phyloP scores from a whole-genome alignment of 176 grass and related monocot species.

The Raddia distichophylla region DNA sequence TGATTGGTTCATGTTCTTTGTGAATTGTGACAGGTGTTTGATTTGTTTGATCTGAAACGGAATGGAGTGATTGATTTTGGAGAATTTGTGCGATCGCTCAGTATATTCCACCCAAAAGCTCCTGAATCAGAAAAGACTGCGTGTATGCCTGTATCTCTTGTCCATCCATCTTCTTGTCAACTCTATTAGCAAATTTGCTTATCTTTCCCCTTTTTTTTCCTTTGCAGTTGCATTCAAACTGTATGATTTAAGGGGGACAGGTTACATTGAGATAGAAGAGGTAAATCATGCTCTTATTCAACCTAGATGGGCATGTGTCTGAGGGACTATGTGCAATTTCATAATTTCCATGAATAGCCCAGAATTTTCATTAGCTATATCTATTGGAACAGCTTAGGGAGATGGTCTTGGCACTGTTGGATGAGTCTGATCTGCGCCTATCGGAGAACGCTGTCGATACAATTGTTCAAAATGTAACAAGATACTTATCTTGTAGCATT shows the following conservation, averaged over 20 bases:
- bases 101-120: conserved; percentile 64
- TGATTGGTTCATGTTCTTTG: neutral
- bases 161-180: neutral
- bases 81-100: conserved; percentile 78
- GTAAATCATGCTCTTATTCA: conserved; percentile 29
- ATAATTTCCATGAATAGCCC: neutral
- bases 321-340: neutral
- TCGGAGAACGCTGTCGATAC: conserved; percentile 50
- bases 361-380: neutral
- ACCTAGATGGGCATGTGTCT: neutral
- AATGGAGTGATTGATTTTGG: conserved; percentile 80
- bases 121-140: conserved; percentile 54
- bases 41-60: conserved; percentile 72
- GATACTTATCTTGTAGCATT: neutral
- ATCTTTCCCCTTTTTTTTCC: neutral
- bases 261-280: conserved; percentile 87
- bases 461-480: conserved; percentile 76
- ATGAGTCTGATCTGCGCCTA: conserved; percentile 67
- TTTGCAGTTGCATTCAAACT: conserved; percentile 79
- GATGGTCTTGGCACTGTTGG: conserved; percentile 74
- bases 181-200: neutral
- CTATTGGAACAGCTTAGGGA: conserved; percentile 59
- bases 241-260: conserved; percentile 79
- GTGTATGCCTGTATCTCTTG: conserved; percentile 40
- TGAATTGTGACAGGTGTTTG: conserved; percentile 51